Base-by-base conservation (phyloP, 495 filamentous ascomycete genomes). In the Aspergillus leporis region DNA sequence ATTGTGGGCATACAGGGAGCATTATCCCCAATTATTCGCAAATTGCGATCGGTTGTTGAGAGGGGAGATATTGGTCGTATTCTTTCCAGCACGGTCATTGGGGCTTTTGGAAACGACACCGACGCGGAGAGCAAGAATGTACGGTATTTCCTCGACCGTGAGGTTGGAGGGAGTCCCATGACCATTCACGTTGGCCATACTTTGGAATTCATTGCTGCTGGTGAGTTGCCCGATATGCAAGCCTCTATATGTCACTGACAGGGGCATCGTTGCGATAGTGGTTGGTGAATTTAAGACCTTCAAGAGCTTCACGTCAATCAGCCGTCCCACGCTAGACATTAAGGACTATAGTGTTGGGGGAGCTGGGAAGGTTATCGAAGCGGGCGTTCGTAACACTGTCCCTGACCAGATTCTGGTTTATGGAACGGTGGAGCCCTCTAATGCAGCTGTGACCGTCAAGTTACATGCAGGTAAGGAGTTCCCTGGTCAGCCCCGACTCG, bases 111-210 rank as follows among this genome's bases (percentile, higher is more conserved):
- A 1, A 54, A 54, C 25, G 36, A 28, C 9, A n/a, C 41, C 22
- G 51, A 55, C 32, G 38, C 31, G 30, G 58, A 56, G 18, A 47
- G 53, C 28, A 30, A 23, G 16, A 40, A 50, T 7, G 25, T 56
- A 34, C 23, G 46, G 19, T 61, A 61, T 19, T 61, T 56, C 28
- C 45, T 54, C 4, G 45, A 61, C 16, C 45, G 52, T 1, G 21
- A 28, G 43, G 52, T 61, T 1, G 58, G 58, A 14, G 58, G 52
- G n/a, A 56, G 36, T 34, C 43, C 43, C 7, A 56, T 61, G 52
- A 56, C 41, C 31, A 61, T 61, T 25, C 52, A 49, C 18, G 47
- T 51, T 22, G 58, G 52, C 0, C 58, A 61, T 38, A 25, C 1
- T n/a, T 21, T 56, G 18, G 54, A 56, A 19, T 30, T 25, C 8